These are phyloP conservation scores for Malassezia restricta DNA, from an alignment of 1,284 basidiomycete genomes.

Conservation along the genomic window DNA sequence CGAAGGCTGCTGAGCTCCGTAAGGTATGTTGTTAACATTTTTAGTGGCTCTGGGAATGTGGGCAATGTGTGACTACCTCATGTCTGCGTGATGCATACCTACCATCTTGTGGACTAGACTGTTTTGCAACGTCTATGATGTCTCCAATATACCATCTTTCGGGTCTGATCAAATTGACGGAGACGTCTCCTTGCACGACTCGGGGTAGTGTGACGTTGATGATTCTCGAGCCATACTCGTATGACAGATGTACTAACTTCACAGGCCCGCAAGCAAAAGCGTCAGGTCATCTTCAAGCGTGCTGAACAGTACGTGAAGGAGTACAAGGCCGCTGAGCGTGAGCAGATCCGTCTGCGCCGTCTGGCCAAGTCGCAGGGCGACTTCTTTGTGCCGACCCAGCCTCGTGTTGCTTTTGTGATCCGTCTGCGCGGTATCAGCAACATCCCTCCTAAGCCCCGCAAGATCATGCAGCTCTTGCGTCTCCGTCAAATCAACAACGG, in stretches of 20 bases:
- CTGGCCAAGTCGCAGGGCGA: slow-evolving; percentile 82
- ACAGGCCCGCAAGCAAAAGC: slow-evolving; percentile 51
- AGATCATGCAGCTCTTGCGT: slow-evolving; percentile 95
- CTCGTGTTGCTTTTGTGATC: slow-evolving; percentile 96
- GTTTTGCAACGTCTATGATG: slow-evolving; percentile 29
- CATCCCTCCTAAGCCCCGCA: slow-evolving; percentile 96
- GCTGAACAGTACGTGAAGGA: slow-evolving; percentile 98
- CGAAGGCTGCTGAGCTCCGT: slow-evolving; percentile 69
- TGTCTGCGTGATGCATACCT: slow-evolving; percentile 31
- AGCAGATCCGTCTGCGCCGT: slow-evolving; percentile 90
- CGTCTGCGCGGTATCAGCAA: slow-evolving; percentile 91
- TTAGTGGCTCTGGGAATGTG: neutral
- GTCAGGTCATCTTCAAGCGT: slow-evolving; percentile 98
- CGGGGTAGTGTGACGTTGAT: neutral
- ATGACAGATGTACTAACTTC: neutral
- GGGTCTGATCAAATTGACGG: slow-evolving; percentile 33
- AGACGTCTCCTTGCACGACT: neutral
- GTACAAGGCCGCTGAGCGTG: slow-evolving; percentile 80
- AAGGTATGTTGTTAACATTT: slow-evolving; percentile 57
- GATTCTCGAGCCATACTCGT: neutral
- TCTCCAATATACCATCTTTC: slow-evolving; percentile 46
- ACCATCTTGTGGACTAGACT: slow-evolving; percentile 38
- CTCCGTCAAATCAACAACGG: slow-evolving; percentile 99
- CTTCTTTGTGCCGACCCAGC: slow-evolving; percentile 91
- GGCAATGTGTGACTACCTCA: neutral